phyloP scores from a whole-genome alignment of 2,329 filamentous ascomycete genomes.

The Colletotrichum sp. region DNA sequence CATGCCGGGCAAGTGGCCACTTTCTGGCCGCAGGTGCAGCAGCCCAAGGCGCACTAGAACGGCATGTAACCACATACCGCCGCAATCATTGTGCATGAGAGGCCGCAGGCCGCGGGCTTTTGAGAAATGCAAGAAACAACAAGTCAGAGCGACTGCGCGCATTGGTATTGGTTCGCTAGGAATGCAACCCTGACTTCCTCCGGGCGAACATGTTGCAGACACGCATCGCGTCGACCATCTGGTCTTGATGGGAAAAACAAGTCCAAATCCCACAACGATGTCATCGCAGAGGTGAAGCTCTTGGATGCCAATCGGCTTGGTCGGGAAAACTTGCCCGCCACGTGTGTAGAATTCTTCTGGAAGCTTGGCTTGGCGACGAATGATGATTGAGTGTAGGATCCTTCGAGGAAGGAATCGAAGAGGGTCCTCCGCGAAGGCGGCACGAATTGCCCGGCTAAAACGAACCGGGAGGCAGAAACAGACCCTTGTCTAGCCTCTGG shows the following conservation, averaged over 20 bases:
- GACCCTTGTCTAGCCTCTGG: background rate
- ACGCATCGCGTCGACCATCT: background rate
- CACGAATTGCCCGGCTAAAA: background rate
- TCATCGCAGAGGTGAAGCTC: background rate
- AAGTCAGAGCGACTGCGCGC: background rate
- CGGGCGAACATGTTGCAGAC: background rate
- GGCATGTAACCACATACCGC: conserved; percentile 17
- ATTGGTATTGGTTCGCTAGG: background rate
- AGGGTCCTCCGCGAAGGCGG: background rate
- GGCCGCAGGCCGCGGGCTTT: background rate
- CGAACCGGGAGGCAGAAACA: background rate
- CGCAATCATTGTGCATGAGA: background rate
- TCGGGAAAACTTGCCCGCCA: background rate
- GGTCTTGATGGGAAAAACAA: background rate
- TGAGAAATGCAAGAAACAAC: background rate
- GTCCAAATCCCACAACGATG: background rate
- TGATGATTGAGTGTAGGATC: background rate
- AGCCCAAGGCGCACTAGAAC: conserved; percentile 9
- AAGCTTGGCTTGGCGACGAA: conserved; percentile 10
- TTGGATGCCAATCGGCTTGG: background rate
- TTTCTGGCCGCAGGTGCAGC: conserved; percentile 3
- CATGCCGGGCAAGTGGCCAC: conserved; percentile 7
- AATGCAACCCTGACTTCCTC: background rate
- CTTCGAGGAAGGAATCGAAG: background rate
- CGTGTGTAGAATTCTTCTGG: background rate